A percentile compares a stretch with the other conserved stretches of the same genome.
Conservation (phyloP, 2,329 filamentous ascomycete species). For the Colletotrichum sp. region DNA sequence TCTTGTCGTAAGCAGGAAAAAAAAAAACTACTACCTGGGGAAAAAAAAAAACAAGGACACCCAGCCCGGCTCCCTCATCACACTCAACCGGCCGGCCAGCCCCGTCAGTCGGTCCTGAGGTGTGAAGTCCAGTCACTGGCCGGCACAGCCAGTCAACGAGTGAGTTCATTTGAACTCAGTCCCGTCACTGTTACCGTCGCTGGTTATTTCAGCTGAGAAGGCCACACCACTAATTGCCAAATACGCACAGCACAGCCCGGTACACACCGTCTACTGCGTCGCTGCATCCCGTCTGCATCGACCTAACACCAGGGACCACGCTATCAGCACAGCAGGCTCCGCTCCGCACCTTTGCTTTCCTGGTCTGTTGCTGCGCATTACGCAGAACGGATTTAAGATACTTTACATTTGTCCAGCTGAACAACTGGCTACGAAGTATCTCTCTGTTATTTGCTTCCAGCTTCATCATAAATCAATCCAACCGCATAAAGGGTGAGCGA, state of each 20-base stretch:
- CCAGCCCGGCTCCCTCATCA: conserved; percentile 10
- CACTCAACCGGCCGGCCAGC: conserved; percentile 3
- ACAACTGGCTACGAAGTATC: background rate
- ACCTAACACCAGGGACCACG: background rate
- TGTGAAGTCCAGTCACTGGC: background rate
- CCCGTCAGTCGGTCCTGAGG: background rate
- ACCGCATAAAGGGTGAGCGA: background rate
- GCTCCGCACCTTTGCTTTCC: background rate
- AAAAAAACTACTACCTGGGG: background rate
- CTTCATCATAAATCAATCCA: background rate
- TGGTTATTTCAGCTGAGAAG: conserved; percentile 5
- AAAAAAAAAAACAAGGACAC: conserved; percentile 14
- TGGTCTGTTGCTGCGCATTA: background rate
- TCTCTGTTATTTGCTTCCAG: background rate
- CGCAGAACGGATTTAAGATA: background rate
- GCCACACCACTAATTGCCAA: background rate
- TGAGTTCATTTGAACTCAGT: background rate
- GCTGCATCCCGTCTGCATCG: background rate
- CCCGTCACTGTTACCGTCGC: background rate
- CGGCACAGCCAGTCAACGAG: background rate
- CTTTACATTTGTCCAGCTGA: background rate
- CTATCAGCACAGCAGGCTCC: conserved; percentile 5
- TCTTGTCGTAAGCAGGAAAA: background rate
- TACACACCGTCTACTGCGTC: background rate
- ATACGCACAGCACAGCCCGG: background rate